Evolutionary conservation across 192 early-diverging fungal genomes (phyloP), one percentile per base, ranked within the genome.

Genomic region (Bifiguratus adelaidae): DNA sequence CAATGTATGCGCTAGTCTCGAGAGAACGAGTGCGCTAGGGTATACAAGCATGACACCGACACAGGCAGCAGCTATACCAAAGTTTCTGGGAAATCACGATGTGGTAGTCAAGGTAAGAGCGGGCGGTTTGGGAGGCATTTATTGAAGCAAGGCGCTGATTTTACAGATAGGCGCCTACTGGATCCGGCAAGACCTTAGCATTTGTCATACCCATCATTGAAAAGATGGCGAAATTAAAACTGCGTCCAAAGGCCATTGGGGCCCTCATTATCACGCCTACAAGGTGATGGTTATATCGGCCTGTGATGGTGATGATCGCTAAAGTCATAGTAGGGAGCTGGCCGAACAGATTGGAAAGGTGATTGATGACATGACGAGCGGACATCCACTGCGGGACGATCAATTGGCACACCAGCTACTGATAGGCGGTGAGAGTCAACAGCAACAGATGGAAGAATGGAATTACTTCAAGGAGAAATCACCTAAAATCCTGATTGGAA

Each of bases 181-280:
- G 95, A 9, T 97, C 95, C 0, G 95, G 95, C 36, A 97, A 97
- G 55, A 97, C 95, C 2, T 71, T 95, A 6, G 65, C 91, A 4
- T 97, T 95, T 65, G 68, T 93, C 2, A 79, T 95, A 18, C 95
- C 95, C 9, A 75, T 93, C 18, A 73, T 99, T 15, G 91, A 95
- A 56, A 89, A 93, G 57, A 71, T 95, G 7, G 47, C 78, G 29
- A 68, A 80, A 11, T 22, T 68, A 76, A 15, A 41, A 67, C 3
- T 60, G 71, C 16, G 67, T 91, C n/a, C 53, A 60, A 2, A 79
- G 76, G 7, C 64, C 27, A 75, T 99, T 18, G 92, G 89, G 4
- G 91, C 91, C 5, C 60, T 95, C 2, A 71, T 95, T 2, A 83
- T 97, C 16, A 81, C 85, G 3, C 92, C 95, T 2, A 96, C 89